A percentile compares a stretch with the other conserved stretches of the same genome.
Conservation (phyloP, 805 yeast genomes). For the Clavispora santaluciae region DNA sequence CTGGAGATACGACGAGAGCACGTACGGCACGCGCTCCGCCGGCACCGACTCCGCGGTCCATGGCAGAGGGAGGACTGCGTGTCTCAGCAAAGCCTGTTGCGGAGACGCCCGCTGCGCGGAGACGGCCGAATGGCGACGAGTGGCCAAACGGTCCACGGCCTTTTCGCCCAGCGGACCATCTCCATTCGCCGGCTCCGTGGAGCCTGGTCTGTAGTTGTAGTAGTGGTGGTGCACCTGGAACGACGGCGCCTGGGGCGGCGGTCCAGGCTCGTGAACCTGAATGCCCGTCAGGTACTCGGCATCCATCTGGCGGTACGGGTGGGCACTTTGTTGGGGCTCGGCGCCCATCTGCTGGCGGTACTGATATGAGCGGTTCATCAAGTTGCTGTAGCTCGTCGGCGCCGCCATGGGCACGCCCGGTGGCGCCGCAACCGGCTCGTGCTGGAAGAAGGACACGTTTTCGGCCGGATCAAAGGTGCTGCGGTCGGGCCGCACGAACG, state of each 20-base stretch:
- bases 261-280: not conserved
- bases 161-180: too few species aligned
- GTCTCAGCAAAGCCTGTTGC: too few species aligned
- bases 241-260: conserved; percentile 2
- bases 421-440: not conserved
- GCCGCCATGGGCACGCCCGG: not conserved
- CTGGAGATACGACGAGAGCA: conserved; percentile 60
- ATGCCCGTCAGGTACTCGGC: not conserved
- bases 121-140: too few species aligned
- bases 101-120: too few species aligned
- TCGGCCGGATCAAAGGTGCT: not conserved
- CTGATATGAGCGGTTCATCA: conserved; percentile 12
- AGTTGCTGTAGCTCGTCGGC: not conserved
- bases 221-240: conserved; percentile 44
- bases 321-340: too few species aligned
- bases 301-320: too few species aligned
- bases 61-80: conserved; percentile 45
- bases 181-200: too few species aligned
- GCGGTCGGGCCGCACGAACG: not conserved
- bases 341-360: conserved; percentile 10
- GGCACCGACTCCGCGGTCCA: conserved; percentile 54
- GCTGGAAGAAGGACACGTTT: not conserved
- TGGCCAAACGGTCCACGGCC: too few species aligned
- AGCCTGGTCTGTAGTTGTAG: conserved; percentile 34
- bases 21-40: conserved; percentile 48